Conservation (phyloP, 2,329 filamentous ascomycete species). For the Onygenales sp. region DNA sequence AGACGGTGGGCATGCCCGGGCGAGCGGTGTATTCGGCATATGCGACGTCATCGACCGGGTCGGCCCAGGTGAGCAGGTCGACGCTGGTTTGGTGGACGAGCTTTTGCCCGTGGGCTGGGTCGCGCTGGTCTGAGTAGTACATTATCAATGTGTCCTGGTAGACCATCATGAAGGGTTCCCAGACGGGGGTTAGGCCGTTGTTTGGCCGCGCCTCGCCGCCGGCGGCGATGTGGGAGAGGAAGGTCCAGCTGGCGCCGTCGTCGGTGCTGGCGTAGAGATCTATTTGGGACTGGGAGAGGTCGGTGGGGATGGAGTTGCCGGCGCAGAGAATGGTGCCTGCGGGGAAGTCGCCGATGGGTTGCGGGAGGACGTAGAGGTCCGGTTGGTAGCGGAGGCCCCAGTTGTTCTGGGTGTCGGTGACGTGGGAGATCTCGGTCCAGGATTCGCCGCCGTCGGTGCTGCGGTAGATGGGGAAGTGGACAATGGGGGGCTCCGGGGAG, state of each 20-base stretch:
- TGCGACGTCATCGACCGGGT: conserved; percentile 52
- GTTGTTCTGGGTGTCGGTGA: conserved; percentile 54
- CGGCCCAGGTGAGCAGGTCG: conserved; percentile 52
- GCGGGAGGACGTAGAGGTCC: conserved; percentile 54
- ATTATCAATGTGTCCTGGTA: conserved; percentile 51
- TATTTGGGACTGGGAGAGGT: conserved; percentile 56
- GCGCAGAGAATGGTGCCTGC: conserved; percentile 55
- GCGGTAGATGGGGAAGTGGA: conserved; percentile 43
- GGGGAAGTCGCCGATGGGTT: conserved; percentile 47
- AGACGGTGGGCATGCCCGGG: conserved; percentile 59
- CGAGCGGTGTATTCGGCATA: conserved; percentile 48
- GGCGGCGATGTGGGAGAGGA: conserved; percentile 55
- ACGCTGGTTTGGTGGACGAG: conserved; percentile 54
- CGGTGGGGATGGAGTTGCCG: conserved; percentile 43
- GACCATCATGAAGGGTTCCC: conserved; percentile 59
- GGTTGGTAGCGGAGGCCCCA: conserved; percentile 63
- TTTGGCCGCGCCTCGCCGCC: conserved; percentile 54
- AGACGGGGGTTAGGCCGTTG: conserved; percentile 59
- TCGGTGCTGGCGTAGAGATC: conserved; percentile 60
- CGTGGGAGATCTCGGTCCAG: conserved; percentile 55
- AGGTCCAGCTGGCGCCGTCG: conserved; percentile 54
- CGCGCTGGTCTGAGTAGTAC: conserved; percentile 65
- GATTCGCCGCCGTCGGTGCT: conserved; percentile 47
- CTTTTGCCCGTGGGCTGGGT: conserved; percentile 57
- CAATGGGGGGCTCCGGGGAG: conserved; percentile 43